These are phyloP conservation scores for Aegilops tauschii DNA, from an alignment of 176 grass and related monocot genomes.

Conservation along the genomic window DNA sequence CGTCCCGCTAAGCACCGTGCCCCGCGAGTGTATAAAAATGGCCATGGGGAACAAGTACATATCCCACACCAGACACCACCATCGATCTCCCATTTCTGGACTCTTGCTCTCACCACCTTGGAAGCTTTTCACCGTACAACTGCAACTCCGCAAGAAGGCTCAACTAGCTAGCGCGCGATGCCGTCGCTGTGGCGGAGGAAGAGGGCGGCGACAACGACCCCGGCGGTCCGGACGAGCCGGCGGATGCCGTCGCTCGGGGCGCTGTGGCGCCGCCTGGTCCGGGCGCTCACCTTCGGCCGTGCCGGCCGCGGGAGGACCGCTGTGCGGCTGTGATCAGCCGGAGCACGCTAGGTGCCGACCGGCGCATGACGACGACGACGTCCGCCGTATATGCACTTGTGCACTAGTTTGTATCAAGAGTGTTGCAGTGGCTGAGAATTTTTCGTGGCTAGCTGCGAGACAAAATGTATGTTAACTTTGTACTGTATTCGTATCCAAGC, in stretches of 20 bases:
- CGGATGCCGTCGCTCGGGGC: background rate
- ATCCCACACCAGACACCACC: background rate
- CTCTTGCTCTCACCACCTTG: background rate
- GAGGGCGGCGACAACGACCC: background rate
- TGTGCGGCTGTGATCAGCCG: background rate
- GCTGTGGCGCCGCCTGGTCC: slow-evolving; percentile 30
- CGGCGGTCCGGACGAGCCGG: background rate
- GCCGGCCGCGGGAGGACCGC: slow-evolving; percentile 6
- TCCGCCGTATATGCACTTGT: background rate
- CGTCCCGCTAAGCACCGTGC: background rate
- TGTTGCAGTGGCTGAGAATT: background rate
- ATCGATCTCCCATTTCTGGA: background rate
- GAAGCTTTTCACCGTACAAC: background rate
- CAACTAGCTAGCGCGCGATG: background rate
- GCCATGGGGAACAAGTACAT: background rate
- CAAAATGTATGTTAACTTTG: background rate
- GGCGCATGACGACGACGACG: background rate
- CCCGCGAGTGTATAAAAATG: background rate
- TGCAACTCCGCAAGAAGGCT: background rate
- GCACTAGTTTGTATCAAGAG: background rate
- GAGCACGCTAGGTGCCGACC: background rate
- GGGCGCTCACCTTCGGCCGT: background rate
- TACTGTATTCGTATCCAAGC: background rate
- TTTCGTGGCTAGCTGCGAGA: background rate
- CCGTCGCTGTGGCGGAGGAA: slow-evolving; percentile 29